A percentile compares a stretch with the other conserved stretches of the same genome.
phyloP scores from a whole-genome alignment of 2,329 filamentous ascomycete genomes.

The Arthrobotrys entomopaga region DNA sequence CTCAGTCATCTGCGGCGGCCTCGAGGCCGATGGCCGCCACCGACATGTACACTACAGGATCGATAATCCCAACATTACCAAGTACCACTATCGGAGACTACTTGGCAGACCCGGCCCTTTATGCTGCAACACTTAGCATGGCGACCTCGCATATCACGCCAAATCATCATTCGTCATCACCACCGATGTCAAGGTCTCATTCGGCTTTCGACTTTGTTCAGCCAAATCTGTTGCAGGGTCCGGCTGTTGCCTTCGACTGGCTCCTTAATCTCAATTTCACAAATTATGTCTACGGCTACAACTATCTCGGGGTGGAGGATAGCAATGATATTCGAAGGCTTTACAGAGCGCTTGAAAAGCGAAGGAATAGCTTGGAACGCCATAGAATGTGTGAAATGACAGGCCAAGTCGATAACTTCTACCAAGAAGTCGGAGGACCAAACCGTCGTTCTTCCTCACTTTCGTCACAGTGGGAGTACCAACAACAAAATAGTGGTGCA shows the following conservation, averaged over 20 bases:
- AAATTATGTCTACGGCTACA: conserved; percentile 52
- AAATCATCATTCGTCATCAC: conserved; percentile 30
- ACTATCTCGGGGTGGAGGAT: conserved; percentile 46
- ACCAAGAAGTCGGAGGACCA: conserved; percentile 38
- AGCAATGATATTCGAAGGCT: conserved; percentile 47
- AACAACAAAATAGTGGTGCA: conserved; percentile 19
- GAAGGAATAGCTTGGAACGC: conserved; percentile 39
- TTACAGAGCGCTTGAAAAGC: conserved; percentile 42
- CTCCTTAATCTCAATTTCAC: conserved; percentile 44
- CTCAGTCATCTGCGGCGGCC: conserved; percentile 29
- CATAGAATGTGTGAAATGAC: conserved; percentile 51
- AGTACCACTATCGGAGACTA: conserved; percentile 50
- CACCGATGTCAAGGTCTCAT: conserved; percentile 45
- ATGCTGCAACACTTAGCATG: conserved; percentile 52
- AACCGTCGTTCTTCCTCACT: conserved; percentile 28
- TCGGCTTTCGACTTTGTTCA: conserved; percentile 48
- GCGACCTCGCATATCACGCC: conserved; percentile 46
- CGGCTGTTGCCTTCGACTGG: conserved; percentile 47
- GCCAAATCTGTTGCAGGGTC: conserved; percentile 39
- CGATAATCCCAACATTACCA: conserved; percentile 44
- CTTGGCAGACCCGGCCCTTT: conserved; percentile 35
- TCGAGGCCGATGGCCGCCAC: conserved; percentile 38
- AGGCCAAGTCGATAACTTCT: conserved; percentile 46
- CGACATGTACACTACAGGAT: conserved; percentile 47
- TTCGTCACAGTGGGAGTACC: conserved; percentile 42